Evolutionary conservation across 305 asterid species (phyloP), one percentile per base, ranked within the genome.

Genomic region (Lippia alba): DNA sequence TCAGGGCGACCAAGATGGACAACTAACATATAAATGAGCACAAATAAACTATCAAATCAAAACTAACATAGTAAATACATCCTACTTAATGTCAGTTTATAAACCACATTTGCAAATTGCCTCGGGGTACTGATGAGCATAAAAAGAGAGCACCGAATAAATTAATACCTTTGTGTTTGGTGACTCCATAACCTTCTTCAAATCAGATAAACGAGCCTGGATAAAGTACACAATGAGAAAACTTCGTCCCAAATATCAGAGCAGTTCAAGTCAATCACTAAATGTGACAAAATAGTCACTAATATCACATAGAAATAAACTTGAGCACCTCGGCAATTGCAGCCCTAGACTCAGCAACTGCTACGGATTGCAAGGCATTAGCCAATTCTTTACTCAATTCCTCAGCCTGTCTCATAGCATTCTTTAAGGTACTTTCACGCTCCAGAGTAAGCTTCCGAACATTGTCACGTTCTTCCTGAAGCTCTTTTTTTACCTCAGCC

Each of bases 401-500:
- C 73, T 92, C 97, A 73, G 82, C 83, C 87, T 85, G 94, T 71
- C 77, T 83, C 75, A 78, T 72, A 64, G 87, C 86, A 83, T 81
- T 77, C 71, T 70, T 87, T 84, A 87, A 64, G 74, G 78, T 71
- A 74, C 70, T 85, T 78, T 84, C 96, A 51, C 90, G 88, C 81
- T 87, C 92, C 66, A 79, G 78, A 71, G 85, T 80, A 70, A 91
- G 85, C 59, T 75, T 88, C 15, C 96, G 94, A 69, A 82, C 86
- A 72, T 71, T 82, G 75, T 85, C 92, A 6, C 96, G 96, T 82
- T 92, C 96, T 76, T 84, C 92, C 73, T 87, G 92, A 66, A 92
- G 91, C 84, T 92, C 96, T 67, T 78, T 82, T 82, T 90, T 94
- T 51, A 90, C 96, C 78, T 90, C 98, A 62, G 97, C 94, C 99